Conservation (phyloP, 1,284 basidiomycete species). For the Mycena sp. region DNA sequence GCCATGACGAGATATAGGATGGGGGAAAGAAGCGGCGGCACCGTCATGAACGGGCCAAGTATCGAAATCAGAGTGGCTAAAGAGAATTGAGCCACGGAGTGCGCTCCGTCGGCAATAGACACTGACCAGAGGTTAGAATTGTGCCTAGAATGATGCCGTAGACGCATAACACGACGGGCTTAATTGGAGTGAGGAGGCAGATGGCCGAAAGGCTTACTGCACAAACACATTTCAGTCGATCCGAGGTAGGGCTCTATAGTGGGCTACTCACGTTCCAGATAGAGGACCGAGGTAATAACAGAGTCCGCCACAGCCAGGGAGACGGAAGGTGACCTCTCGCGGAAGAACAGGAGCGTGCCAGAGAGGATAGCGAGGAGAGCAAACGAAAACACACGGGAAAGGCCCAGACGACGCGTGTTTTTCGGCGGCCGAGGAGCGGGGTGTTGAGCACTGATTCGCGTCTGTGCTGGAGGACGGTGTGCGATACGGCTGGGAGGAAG, state of each 20-base stretch:
- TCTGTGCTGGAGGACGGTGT: slow-evolving; percentile 10
- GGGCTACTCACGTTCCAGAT: slow-evolving; percentile 24
- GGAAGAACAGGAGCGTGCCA: slow-evolving; percentile 21
- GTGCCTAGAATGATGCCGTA: slow-evolving; percentile 13
- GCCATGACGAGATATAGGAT: slow-evolving; percentile 22
- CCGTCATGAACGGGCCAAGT: slow-evolving; percentile 16
- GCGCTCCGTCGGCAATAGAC: not conserved
- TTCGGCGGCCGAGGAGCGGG: slow-evolving; percentile 16
- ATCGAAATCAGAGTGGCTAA: slow-evolving; percentile 25
- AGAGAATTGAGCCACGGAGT: not conserved
- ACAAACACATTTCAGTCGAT: slow-evolving; percentile 5
- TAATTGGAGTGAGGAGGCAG: slow-evolving; percentile 18
- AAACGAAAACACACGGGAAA: slow-evolving; percentile 26
- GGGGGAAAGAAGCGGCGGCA: slow-evolving; percentile 21
- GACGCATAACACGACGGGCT: slow-evolving; percentile 8
- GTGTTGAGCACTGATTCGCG: slow-evolving; percentile 15
- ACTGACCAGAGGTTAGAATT: slow-evolving; percentile 25
- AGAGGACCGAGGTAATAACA: slow-evolving; percentile 22
- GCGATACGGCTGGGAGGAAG: slow-evolving; percentile 19
- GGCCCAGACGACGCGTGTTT: slow-evolving; percentile 24
- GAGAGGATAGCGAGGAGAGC: slow-evolving; percentile 22
- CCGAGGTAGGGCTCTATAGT: not conserved
- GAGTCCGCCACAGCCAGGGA: slow-evolving; percentile 17
- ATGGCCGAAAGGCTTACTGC: slow-evolving; percentile 23
- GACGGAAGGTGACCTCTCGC: slow-evolving; percentile 3